Evolutionary conservation across 306 rosid species (phyloP).

Genomic region (Heteromeles arbutifolia): DNA sequence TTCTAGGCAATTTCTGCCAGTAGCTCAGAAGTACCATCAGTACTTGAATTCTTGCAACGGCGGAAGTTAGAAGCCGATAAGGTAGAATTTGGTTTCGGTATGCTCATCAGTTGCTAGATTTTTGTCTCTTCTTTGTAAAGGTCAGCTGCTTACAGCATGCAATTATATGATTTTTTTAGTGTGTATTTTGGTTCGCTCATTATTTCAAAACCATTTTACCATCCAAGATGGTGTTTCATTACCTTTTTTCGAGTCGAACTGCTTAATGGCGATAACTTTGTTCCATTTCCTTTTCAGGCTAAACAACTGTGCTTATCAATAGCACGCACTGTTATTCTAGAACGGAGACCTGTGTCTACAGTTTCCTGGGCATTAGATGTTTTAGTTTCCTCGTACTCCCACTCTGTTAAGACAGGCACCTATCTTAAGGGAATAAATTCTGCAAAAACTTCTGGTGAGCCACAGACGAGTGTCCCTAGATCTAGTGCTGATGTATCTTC

Average conservation of each 20-base stretch:
- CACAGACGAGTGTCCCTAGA: conserved; percentile 31
- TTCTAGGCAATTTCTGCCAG: conserved; percentile 89
- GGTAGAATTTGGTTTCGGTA: conserved; percentile 33
- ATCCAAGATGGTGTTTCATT: background rate
- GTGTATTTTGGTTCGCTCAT: background rate
- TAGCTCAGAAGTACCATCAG: conserved; percentile 90
- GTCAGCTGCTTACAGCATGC: background rate
- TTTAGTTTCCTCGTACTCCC: conserved; percentile 61
- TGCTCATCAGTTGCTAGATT: conserved; percentile 4
- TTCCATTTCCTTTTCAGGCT: conserved; percentile 53
- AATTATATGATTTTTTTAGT: background rate
- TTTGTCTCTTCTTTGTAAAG: background rate
- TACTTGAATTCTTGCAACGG: conserved; percentile 92
- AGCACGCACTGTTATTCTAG: conserved; percentile 64
- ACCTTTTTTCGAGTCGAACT: conserved; percentile 5
- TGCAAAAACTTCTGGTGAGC: conserved; percentile 49
- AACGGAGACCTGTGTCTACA: conserved; percentile 64
- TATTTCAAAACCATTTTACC: conserved; percentile 6
- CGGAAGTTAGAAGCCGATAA: conserved; percentile 75
- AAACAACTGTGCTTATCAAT: conserved; percentile 82
- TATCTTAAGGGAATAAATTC: conserved; percentile 51
- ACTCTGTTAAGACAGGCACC: conserved; percentile 55
- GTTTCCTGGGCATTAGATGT: conserved; percentile 81
- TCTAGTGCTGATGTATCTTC: conserved; percentile 41
- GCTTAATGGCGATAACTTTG: background rate